These are phyloP conservation scores for Penicillium herquei DNA, from an alignment of 495 filamentous ascomycete species.

Conservation along the genomic window DNA sequence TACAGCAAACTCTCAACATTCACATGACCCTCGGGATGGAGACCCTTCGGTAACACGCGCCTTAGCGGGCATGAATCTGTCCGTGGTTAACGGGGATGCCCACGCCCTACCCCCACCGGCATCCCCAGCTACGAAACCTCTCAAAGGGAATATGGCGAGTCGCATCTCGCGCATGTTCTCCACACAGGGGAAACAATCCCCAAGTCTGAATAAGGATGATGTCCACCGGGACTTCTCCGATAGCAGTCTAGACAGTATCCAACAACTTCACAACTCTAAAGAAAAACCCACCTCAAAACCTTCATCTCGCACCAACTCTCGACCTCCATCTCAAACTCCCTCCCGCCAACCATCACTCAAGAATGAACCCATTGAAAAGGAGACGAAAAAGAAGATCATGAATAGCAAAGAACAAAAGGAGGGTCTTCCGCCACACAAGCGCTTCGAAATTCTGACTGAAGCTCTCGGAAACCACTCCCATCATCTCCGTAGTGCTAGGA, in stretches of 20 bases:
- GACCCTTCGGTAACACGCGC: slow-evolving; percentile 46
- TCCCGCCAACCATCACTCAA: slow-evolving; percentile 45
- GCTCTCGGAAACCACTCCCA: slow-evolving; percentile 71
- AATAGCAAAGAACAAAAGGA: slow-evolving; percentile 46
- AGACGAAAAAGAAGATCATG: slow-evolving; percentile 32
- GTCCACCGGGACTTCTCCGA: slow-evolving; percentile 39
- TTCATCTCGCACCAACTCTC: slow-evolving; percentile 31
- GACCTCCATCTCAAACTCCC: slow-evolving; percentile 38
- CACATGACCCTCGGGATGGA: slow-evolving; percentile 41
- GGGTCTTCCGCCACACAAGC: slow-evolving; percentile 40
- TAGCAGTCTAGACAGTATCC: slow-evolving; percentile 39
- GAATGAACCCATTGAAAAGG: slow-evolving; percentile 30
- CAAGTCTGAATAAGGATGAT: slow-evolving; percentile 26
- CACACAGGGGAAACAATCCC: slow-evolving; percentile 31
- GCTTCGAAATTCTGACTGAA: slow-evolving; percentile 60
- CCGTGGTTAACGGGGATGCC: slow-evolving; percentile 38
- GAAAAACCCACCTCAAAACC: slow-evolving; percentile 37
- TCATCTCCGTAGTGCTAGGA: slow-evolving; percentile 77
- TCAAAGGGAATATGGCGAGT: slow-evolving; percentile 55
- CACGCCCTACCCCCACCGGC: slow-evolving; percentile 21
- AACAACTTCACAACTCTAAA: slow-evolving; percentile 27
- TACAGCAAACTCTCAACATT: slow-evolving; percentile 41
- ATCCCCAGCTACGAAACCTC: slow-evolving; percentile 35
- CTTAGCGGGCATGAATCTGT: slow-evolving; percentile 47
- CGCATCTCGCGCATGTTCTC: slow-evolving; percentile 64